These are phyloP conservation scores for Exserohilum turcica DNA, from an alignment of 2,329 filamentous ascomycete genomes.

Conservation along the genomic window DNA sequence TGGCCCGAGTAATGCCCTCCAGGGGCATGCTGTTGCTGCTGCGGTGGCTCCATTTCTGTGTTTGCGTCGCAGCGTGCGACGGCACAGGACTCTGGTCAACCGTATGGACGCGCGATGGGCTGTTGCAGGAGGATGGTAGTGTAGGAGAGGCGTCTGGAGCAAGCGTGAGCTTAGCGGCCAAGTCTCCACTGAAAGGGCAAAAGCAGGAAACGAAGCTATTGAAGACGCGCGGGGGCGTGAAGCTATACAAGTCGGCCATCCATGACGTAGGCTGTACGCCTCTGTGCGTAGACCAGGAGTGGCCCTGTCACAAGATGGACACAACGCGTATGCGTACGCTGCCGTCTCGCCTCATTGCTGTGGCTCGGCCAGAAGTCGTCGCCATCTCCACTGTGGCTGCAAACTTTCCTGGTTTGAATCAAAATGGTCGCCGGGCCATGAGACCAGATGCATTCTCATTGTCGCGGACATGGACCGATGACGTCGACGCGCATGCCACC, in stretches of 20 bases:
- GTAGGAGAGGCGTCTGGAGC: constrained; percentile 2
- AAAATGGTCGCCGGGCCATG: constrained; percentile 15
- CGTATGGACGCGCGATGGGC: constrained; percentile 6
- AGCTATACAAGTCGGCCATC: constrained; percentile 5
- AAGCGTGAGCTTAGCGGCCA: constrained; percentile 7
- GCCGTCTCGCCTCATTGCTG: constrained; percentile 5
- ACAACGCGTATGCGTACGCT: constrained; percentile 13
- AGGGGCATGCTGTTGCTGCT: constrained; percentile 55
- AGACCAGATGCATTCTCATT: neutral
- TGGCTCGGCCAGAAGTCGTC: constrained; percentile 6
- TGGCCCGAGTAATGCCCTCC: constrained; percentile 77
- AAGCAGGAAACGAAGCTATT: constrained; percentile 24
- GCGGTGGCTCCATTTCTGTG: constrained; percentile 43
- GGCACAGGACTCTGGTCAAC: constrained; percentile 5
- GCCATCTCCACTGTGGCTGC: constrained; percentile 25
- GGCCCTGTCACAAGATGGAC: constrained; percentile 18
- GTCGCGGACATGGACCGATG: constrained; percentile 17
- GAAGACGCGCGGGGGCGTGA: constrained; percentile 15
- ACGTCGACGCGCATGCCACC: constrained; percentile 15
- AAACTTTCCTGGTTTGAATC: constrained; percentile 3
- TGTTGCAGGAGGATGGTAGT: constrained; percentile 2
- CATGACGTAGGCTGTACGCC: constrained; percentile 24
- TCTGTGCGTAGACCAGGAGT: constrained; percentile 11
- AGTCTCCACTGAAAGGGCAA: constrained; percentile 12
- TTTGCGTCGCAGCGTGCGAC: constrained; percentile 1